Evolutionary conservation across 1,284 basidiomycete genomes (phyloP).

Genomic region (Rugiboletus extremiorientalis): DNA sequence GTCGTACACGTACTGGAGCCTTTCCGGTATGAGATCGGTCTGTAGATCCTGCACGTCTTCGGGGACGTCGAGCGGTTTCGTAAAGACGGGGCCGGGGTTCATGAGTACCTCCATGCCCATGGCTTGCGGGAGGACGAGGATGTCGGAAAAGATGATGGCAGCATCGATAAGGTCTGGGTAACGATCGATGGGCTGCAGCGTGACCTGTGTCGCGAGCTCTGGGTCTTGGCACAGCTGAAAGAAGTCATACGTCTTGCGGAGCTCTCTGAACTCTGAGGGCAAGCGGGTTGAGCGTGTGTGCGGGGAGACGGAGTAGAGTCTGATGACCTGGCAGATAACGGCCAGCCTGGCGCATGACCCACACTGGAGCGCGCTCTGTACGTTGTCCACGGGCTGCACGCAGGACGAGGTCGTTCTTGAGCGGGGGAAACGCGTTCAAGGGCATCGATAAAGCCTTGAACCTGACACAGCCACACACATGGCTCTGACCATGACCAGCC

Average conservation of each 20-base stretch:
- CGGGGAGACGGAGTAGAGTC: not conserved
- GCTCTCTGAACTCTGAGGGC: constrained; percentile 78
- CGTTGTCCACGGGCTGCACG: constrained; percentile 87
- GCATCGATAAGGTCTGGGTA: constrained; percentile 87
- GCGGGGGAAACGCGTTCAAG: constrained; percentile 56
- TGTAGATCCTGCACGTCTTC: constrained; percentile 67
- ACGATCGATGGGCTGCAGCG: constrained; percentile 88
- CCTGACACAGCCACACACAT: constrained; percentile 18
- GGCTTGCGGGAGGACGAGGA: constrained; percentile 94
- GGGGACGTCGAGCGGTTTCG: constrained; percentile 77
- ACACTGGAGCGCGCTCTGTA: constrained; percentile 92
- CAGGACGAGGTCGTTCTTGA: constrained; percentile 89
- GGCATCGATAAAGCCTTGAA: not conserved
- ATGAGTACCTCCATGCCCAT: constrained; percentile 94
- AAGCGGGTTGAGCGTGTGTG: not conserved
- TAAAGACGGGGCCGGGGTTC: constrained; percentile 89
- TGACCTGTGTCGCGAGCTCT: constrained; percentile 81
- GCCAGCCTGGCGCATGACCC: constrained; percentile 99
- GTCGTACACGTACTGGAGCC: constrained; percentile 88
- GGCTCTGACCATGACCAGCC: constrained; percentile 43
- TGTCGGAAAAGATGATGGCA: constrained; percentile 95
- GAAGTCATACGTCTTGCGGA: constrained; percentile 85
- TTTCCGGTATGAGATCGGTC: constrained; percentile 74
- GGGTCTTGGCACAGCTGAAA: constrained; percentile 93
- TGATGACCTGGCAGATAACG: constrained; percentile 87